A percentile compares a stretch with the other conserved stretches of the same genome.
phyloP scores from a whole-genome alignment of 768 basidiomycete species.

The Xerocomellus amylosporus region DNA sequence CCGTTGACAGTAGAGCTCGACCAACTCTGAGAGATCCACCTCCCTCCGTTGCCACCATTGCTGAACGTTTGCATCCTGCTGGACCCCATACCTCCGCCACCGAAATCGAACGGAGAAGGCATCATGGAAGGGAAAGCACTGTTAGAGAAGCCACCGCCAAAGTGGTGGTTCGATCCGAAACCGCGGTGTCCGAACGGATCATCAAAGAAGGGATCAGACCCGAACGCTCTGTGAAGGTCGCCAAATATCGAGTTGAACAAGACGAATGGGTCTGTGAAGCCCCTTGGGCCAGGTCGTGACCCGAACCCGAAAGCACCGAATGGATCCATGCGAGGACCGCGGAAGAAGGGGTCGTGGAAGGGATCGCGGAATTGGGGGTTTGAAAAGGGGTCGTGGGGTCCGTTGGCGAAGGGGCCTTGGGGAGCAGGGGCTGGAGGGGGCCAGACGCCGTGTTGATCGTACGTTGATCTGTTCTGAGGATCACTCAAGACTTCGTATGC shows the following conservation, averaged over 20 bases:
- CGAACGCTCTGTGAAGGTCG: slow-evolving; percentile 38
- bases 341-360: slow-evolving; percentile 16
- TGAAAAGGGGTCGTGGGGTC: slow-evolving; percentile 17
- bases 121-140: slow-evolving; percentile 4
- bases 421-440: slow-evolving; percentile 51
- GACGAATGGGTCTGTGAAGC: slow-evolving; percentile 72
- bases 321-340: slow-evolving; percentile 26
- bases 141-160: slow-evolving; percentile 14
- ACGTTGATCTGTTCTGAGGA: slow-evolving; percentile 56
- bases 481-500: slow-evolving; percentile 76
- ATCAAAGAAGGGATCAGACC: slow-evolving; percentile 36
- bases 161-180: slow-evolving; percentile 11
- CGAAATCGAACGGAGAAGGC: slow-evolving; percentile 12
- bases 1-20: slow-evolving; percentile 63
- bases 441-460: slow-evolving; percentile 72
- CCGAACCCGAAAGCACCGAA: slow-evolving; percentile 28
- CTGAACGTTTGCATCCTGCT: slow-evolving; percentile 12
- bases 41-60: slow-evolving; percentile 6
- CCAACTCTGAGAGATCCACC: slow-evolving; percentile 56
- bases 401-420: slow-evolving; percentile 14
- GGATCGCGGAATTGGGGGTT: slow-evolving; percentile 18
- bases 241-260: slow-evolving; percentile 74
- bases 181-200: slow-evolving; percentile 18
- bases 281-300: slow-evolving; percentile 14
- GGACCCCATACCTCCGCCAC: slow-evolving; percentile 15